Base-by-base conservation (phyloP, 495 filamentous ascomycete species). In the Daldinia concentrica region DNA sequence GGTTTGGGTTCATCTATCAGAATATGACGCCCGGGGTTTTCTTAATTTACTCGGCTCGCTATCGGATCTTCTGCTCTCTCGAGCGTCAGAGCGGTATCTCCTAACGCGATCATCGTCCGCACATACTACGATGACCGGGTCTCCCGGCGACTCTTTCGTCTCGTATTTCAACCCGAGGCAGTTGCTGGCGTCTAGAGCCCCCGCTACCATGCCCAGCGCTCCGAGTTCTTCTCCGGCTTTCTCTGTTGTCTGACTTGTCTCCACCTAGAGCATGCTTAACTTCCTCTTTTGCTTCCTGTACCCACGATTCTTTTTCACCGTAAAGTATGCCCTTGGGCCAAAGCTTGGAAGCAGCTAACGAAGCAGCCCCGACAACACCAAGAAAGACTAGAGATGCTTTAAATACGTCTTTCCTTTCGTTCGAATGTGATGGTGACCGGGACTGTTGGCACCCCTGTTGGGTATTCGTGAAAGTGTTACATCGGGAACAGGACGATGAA, bases 271-370 rank as follows among this genome's bases (percentile, higher is more conserved):
- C 50, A 34, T 68, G 55, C 24, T 68, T 73, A 17, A 62, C 57
- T 52, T 60, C 52, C 12, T 66, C 45, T 62, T 73, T 73, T 32
- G 61, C 70, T 24, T 73, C 61, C 4, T 65, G 61, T 1, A 65
- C 64, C 70, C 70, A 73, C 3, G 70, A 65, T 64, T 82, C 79
- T 62, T 79, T 80, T 12, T 79, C 78, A 48, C 81, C 79, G 59
- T 81, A 78, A 19, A 74, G 41, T 54, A 78, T 76, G 11, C 81
- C 81, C 55, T 78, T 79, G 26, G 81, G 81, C 81, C 81, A 82
- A 66, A 69, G 78, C 65, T 78, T 80, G 67, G 81, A 77, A 12
- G 77, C 80, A 27, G 69, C 64, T 61, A 79, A 56, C 6, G 78
- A 74, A 15, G 79, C 78, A 57, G 78, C 80, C 8, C 77, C 79